These are phyloP conservation scores for Alternaria gaisen DNA, from an alignment of 2,329 filamentous ascomycete species.

Conservation along the genomic window DNA sequence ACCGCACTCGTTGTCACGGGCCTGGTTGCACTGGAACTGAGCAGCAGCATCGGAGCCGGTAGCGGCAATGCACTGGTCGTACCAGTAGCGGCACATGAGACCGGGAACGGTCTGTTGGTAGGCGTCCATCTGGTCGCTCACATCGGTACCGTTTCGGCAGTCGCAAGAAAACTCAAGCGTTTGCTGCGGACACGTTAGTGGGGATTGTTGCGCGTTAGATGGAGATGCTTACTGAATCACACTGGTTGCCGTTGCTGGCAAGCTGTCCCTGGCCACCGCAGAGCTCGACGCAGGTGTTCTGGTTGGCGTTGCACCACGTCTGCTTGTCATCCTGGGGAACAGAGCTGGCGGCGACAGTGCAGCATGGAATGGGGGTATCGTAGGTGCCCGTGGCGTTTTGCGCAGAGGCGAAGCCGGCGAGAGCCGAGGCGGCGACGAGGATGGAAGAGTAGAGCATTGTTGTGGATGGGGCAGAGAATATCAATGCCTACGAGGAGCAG, in stretches of 20 bases:
- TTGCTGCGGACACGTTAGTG: conserved; percentile 50
- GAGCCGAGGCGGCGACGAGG: conserved; percentile 57
- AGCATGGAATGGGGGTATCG: conserved; percentile 47
- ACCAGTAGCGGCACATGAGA: conserved; percentile 66
- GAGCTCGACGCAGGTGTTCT: conserved; percentile 67
- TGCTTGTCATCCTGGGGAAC: conserved; percentile 51
- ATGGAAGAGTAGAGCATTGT: conserved; percentile 60
- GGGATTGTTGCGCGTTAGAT: background rate
- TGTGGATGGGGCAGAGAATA: conserved; percentile 38
- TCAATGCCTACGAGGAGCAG: conserved; percentile 46
- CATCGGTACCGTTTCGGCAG: conserved; percentile 65
- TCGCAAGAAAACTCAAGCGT: conserved; percentile 65
- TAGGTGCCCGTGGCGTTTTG: conserved; percentile 50
- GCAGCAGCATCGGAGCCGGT: conserved; percentile 51
- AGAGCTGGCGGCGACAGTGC: conserved; percentile 54
- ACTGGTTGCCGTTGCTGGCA: conserved; percentile 61
- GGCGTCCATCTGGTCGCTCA: conserved; percentile 50
- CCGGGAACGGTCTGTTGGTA: conserved; percentile 68
- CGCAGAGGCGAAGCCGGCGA: conserved; percentile 56
- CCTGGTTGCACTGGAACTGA: conserved; percentile 57
- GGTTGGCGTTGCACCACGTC: conserved; percentile 67
- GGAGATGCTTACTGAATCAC: conserved; percentile 62
- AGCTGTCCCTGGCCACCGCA: conserved; percentile 59
- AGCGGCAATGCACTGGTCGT: conserved; percentile 51
- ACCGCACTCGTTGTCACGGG: conserved; percentile 60